These are phyloP conservation scores for Rhododendron ovatum DNA, from an alignment of 148 eudicot genomes.

Conservation along the genomic window DNA sequence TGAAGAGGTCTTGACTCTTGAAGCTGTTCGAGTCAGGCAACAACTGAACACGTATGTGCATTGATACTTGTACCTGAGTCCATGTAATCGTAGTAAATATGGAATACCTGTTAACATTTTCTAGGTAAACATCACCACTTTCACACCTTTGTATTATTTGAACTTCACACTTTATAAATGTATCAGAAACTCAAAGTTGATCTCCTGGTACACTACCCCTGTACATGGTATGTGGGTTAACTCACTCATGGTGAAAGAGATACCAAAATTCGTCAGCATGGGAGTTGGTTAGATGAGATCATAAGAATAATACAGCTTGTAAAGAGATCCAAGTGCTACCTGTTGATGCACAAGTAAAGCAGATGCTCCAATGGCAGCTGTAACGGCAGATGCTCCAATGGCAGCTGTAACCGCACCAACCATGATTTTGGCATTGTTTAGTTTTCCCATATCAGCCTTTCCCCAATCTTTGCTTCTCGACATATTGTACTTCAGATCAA, in stretches of 20 bases:
- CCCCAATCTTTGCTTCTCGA: constrained; percentile 16
- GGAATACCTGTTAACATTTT: background rate
- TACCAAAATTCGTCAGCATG: background rate
- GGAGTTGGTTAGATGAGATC: background rate
- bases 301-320: background rate
- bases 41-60: background rate
- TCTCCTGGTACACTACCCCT: background rate
- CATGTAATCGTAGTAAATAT: no score
- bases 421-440: constrained; percentile 40
- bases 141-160: background rate
- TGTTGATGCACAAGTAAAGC: constrained; percentile 46
- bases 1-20: no score
- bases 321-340: constrained; percentile 32
- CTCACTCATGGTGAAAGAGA: background rate
- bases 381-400: constrained; percentile 71
- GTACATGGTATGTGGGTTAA: background rate
- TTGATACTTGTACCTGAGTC: no score
- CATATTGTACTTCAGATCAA: constrained; percentile 13
- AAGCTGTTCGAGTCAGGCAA: background rate
- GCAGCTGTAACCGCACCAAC: constrained; percentile 95
- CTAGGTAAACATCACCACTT: background rate
- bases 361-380: no score
- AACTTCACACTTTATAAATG: background rate
- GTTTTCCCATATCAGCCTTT: constrained; percentile 16
- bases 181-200: background rate